Percentiles rank a stretch among this genome's conserved stretches.
Evolutionary conservation across 2,329 filamentous ascomycete genomes (phyloP).

Genomic region (Aureobasidium sp.): DNA sequence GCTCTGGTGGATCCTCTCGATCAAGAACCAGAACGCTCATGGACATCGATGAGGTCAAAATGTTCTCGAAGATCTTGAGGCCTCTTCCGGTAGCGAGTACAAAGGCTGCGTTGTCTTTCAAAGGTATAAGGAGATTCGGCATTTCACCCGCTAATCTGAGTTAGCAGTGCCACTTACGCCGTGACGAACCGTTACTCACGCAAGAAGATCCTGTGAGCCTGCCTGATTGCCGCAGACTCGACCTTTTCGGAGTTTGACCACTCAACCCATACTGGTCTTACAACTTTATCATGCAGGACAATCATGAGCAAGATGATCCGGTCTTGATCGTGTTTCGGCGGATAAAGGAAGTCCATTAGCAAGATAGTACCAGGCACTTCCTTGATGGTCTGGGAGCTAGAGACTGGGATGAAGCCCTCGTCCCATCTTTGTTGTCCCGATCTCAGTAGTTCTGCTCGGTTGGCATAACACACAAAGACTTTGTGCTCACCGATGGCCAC

Average conservation of each 20-base stretch:
- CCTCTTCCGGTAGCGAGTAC: slow-evolving; percentile 10
- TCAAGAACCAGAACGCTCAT: neutral
- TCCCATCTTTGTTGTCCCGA: neutral
- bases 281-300: slow-evolving; percentile 36
- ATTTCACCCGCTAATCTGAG: slow-evolving; percentile 1
- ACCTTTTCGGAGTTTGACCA: slow-evolving; percentile 20
- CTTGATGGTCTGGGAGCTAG: slow-evolving; percentile 37
- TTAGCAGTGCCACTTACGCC: neutral
- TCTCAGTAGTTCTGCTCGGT: neutral
- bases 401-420: slow-evolving; percentile 43
- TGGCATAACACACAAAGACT: slow-evolving; percentile 58
- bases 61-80: slow-evolving; percentile 8
- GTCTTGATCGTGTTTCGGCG: slow-evolving; percentile 52
- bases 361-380: slow-evolving; percentile 64
- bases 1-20: neutral
- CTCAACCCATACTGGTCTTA: slow-evolving; percentile 30
- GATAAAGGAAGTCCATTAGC: slow-evolving; percentile 78
- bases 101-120: slow-evolving; percentile 14
- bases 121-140: slow-evolving; percentile 16
- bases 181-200: neutral
- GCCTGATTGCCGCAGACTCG: neutral
- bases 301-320: slow-evolving; percentile 70
- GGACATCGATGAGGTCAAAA: neutral
- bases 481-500: slow-evolving; percentile 62
- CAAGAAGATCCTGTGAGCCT: neutral